These are phyloP conservation scores for Fusarium abutilonis DNA, from an alignment of 2,329 filamentous ascomycete genomes.

Conservation along the genomic window DNA sequence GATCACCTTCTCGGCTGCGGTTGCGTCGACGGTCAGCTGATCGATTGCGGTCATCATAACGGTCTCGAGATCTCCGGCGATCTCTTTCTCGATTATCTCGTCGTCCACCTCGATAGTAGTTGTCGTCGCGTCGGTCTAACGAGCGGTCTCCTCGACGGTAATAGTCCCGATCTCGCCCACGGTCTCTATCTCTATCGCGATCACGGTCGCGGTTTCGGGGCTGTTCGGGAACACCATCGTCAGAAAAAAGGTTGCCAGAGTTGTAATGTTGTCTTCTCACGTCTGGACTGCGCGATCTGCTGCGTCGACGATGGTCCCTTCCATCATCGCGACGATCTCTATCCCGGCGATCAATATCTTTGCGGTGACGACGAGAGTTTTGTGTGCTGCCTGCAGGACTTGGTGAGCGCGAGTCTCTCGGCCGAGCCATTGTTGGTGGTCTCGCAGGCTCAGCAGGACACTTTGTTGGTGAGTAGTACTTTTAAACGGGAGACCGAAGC, in stretches of 20 bases:
- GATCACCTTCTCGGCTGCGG: slow-evolving; percentile 68
- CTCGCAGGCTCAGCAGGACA: slow-evolving; percentile 56
- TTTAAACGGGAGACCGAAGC: slow-evolving; percentile 42
- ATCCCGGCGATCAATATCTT: slow-evolving; percentile 68
- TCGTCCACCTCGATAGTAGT: slow-evolving; percentile 68
- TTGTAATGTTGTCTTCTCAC: slow-evolving; percentile 57
- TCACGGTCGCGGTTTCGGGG: slow-evolving; percentile 68
- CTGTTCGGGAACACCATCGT: slow-evolving; percentile 56
- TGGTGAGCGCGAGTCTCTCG: slow-evolving; percentile 83
- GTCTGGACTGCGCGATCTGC: slow-evolving; percentile 71
- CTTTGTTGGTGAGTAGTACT: slow-evolving; percentile 54
- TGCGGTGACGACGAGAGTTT: slow-evolving; percentile 74
- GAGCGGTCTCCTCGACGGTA: slow-evolving; percentile 77
- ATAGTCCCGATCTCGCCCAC: slow-evolving; percentile 62
- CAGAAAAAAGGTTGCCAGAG: slow-evolving; percentile 50
- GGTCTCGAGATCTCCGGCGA: slow-evolving; percentile 71
- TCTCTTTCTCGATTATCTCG: slow-evolving; percentile 67
- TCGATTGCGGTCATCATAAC: slow-evolving; percentile 66
- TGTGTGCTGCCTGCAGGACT: slow-evolving; percentile 89
- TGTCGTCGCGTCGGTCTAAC: slow-evolving; percentile 72
- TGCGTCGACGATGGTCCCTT: slow-evolving; percentile 64
- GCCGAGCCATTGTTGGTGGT: slow-evolving; percentile 66
- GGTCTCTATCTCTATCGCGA: slow-evolving; percentile 60
- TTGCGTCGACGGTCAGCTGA: slow-evolving; percentile 69
- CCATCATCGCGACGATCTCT: slow-evolving; percentile 62